phyloP scores from a whole-genome alignment of 768 basidiomycete species.

The Panaeolus papilionaceus region DNA sequence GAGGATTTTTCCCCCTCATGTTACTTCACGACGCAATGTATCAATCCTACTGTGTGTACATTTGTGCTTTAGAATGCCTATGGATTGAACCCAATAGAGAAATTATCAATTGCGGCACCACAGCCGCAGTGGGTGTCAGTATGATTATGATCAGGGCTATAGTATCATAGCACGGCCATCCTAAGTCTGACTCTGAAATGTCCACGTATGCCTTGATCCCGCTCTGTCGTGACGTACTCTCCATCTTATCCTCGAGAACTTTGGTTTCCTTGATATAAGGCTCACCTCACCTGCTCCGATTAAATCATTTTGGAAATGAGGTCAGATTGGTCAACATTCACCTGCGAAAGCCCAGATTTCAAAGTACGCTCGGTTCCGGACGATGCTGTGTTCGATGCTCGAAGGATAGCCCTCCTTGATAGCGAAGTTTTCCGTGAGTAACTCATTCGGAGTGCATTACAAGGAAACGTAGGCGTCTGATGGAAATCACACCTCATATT shows the following conservation, averaged over 20 bases:
- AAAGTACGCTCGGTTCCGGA: constrained; percentile 60
- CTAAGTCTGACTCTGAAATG: constrained; percentile 1
- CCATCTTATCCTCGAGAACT: neutral
- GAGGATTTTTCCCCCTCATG: neutral
- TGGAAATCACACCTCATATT: constrained; percentile 19
- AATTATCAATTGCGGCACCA: neutral
- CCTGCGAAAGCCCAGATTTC: constrained; percentile 60
- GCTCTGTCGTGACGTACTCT: neutral
- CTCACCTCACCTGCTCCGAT: neutral
- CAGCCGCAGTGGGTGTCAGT: neutral
- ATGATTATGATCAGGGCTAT: constrained; percentile 10
- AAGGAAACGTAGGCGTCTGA: constrained; percentile 10
- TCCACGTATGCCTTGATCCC: neutral
- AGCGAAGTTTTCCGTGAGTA: constrained; percentile 72
- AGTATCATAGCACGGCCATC: neutral
- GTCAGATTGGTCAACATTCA: constrained; percentile 42
- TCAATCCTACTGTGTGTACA: constrained; percentile 30
- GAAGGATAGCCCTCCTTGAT: constrained; percentile 51
- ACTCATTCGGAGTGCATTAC: constrained; percentile 16
- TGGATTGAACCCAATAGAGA: constrained; percentile 9
- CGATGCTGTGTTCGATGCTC: constrained; percentile 54
- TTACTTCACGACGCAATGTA: constrained; percentile 30
- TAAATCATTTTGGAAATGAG: neutral
- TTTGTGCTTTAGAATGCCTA: constrained; percentile 11
- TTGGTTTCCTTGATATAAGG: neutral